Percentiles rank a stretch among this genome's conserved stretches.
These are phyloP conservation scores for Sclerotiophoma versabilis DNA, from an alignment of 2,329 filamentous ascomycete genomes.

Conservation along the genomic window DNA sequence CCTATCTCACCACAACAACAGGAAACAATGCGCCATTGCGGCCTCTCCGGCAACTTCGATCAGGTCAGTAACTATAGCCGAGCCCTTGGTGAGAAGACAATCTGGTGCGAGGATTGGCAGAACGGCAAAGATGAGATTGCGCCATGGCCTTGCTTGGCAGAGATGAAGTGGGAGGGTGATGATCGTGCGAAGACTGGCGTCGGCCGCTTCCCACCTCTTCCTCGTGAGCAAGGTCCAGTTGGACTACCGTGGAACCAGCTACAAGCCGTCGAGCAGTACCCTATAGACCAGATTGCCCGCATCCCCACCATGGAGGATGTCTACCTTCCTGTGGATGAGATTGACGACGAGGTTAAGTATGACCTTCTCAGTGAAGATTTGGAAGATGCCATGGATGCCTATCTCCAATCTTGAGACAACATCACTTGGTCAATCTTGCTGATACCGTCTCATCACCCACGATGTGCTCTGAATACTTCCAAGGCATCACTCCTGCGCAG, in stretches of 20 bases:
- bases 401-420: conserved; percentile 24
- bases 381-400: conserved; percentile 37
- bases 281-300: conserved; percentile 48
- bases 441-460: neutral
- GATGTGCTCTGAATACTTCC: neutral
- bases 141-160: conserved; percentile 50
- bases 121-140: conserved; percentile 47
- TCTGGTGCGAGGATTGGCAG: conserved; percentile 49
- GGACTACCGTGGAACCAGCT: conserved; percentile 54
- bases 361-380: conserved; percentile 37
- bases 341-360: conserved; percentile 36
- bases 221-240: conserved; percentile 51
- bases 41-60: conserved; percentile 31
- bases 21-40: conserved; percentile 22
- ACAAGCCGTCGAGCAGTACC: conserved; percentile 45
- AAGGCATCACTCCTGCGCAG: neutral
- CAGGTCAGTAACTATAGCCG: conserved; percentile 33
- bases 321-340: conserved; percentile 48
- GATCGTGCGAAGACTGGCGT: conserved; percentile 54
- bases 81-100: conserved; percentile 49
- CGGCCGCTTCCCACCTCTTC: conserved; percentile 53
- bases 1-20: conserved; percentile 19
- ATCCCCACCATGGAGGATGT: conserved; percentile 49
- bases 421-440: neutral
- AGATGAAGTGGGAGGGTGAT: conserved; percentile 58